phyloP scores from a whole-genome alignment of 257 asterid genomes.

The Coffea eugenioides region DNA sequence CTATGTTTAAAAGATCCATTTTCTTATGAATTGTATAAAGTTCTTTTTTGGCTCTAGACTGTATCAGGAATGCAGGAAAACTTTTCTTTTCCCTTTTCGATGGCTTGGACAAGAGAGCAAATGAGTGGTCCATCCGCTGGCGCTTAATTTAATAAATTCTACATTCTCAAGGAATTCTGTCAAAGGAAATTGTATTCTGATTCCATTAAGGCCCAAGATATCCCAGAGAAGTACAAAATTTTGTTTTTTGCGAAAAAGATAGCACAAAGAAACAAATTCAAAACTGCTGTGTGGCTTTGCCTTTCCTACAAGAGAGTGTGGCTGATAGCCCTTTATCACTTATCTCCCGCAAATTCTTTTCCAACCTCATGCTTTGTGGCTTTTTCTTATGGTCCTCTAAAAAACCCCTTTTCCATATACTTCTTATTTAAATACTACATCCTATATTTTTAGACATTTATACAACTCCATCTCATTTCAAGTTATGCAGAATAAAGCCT shows the following conservation, averaged over 20 bases:
- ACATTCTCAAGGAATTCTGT: not conserved
- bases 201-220: not conserved
- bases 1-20: too few species aligned
- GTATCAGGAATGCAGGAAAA: not conserved
- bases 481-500: not conserved
- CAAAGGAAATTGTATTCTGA: not conserved
- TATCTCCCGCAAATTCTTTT: conserved; percentile 48
- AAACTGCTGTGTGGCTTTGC: conserved; percentile 45
- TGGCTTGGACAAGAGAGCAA: not conserved
- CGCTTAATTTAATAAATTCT: not conserved
- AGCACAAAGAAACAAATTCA: conserved; percentile 9
- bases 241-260: not conserved
- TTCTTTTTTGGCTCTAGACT: too few species aligned
- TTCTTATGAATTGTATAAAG: too few species aligned
- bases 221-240: not conserved
- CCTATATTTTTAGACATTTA: not conserved
- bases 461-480: not conserved
- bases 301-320: conserved; percentile 53
- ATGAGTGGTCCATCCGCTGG: too few species aligned
- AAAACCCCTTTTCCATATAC: too few species aligned
- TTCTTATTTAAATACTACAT: not conserved
- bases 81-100: not conserved
- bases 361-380: conserved; percentile 39
- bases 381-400: conserved; percentile 26
- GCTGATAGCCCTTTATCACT: conserved; percentile 63